Base-by-base conservation (phyloP, 2,329 filamentous ascomycete genomes). In the Alternaria sp. region DNA sequence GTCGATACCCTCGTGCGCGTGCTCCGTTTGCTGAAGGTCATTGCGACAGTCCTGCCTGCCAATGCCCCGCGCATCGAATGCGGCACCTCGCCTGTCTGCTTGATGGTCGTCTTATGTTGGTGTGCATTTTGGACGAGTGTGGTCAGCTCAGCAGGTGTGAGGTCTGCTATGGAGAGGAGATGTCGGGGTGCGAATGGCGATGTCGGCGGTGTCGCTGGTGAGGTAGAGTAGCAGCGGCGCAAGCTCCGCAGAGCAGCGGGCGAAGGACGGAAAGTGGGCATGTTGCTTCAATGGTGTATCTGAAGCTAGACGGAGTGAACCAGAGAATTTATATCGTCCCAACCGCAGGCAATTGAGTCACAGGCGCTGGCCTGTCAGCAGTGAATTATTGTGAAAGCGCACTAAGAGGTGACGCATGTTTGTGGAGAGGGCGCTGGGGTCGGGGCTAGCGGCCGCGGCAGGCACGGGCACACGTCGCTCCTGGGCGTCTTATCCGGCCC, bases 21-120 rank as follows among this genome's bases (percentile, higher is more conserved):
- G 74, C 92, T 96, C 71, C 94, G 90, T 84, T 99, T 99, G 86
- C 87, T 96, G 85, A 99, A 99, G 86, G 96, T 93, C 89, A 99
- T 91, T 70, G 96, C 95, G 30, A 99, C 88, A 0, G 94, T 94
- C 80, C 93, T 89, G 56, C 93, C 92, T 1, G 87, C 82, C 66
- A 99, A 83, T 11, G 87, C 84, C 44, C 86, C 85, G 58, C 86
- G 83, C 58, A 96, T 83, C 46, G 85, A 82, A 55, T 83, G 79
- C 4, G 91, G 88, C 51, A 87, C 82, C 58, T 86, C 84, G 49
- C 88, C 88, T 15, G 75, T 77, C 20, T 88, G 87, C 80, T 96
- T 97, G 83, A 95, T 88, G 60, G 88, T 85, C 58, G 87, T 81
- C 81, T 98, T 98, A 83, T 93, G 88, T 46, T 86, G 82, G 23